These are phyloP conservation scores for Lachancea fermentati DNA, from an alignment of 805 yeast genomes.

Conservation along the genomic window DNA sequence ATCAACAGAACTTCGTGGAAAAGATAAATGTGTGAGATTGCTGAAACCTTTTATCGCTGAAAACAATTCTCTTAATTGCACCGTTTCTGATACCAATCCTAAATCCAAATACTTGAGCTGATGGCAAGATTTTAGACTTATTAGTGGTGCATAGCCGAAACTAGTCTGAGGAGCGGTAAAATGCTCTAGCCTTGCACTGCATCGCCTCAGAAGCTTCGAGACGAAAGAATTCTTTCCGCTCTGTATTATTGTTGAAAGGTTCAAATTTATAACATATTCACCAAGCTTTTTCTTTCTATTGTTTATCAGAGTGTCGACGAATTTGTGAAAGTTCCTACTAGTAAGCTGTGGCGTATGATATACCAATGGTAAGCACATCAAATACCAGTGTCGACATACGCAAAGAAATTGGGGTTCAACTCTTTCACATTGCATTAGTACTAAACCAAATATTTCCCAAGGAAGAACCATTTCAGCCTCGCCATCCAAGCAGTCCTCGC, in stretches of 20 bases:
- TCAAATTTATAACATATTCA: slow-evolving; percentile 55
- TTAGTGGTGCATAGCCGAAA: slow-evolving; percentile 85
- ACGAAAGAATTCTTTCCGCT: slow-evolving; percentile 89
- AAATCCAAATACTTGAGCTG: slow-evolving; percentile 63
- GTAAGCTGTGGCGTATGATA: slow-evolving; percentile 59
- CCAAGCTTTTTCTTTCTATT: slow-evolving; percentile 47
- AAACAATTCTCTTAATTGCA: slow-evolving; percentile 76
- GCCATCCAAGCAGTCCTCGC: neutral
- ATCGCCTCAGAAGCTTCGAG: slow-evolving; percentile 73
- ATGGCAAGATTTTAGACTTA: slow-evolving; percentile 70
- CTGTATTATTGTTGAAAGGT: slow-evolving; percentile 76
- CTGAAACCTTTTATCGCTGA: slow-evolving; percentile 60
- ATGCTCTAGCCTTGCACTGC: slow-evolving; percentile 55
- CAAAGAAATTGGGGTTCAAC: slow-evolving; percentile 41
- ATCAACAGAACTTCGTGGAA: slow-evolving; percentile 81
- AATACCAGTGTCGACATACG: slow-evolving; percentile 58
- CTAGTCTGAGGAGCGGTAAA: slow-evolving; percentile 93
- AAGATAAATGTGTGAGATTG: slow-evolving; percentile 65
- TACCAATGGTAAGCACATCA: slow-evolving; percentile 53
- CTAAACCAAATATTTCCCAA: slow-evolving; percentile 42
- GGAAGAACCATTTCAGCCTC: slow-evolving; percentile 35
- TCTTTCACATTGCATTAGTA: slow-evolving; percentile 26
- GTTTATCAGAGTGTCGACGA: slow-evolving; percentile 61
- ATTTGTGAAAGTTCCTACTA: slow-evolving; percentile 62
- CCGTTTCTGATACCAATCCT: slow-evolving; percentile 84